phyloP scores from a whole-genome alignment of 2,329 filamentous ascomycete genomes.

The Volutella citrinella region DNA sequence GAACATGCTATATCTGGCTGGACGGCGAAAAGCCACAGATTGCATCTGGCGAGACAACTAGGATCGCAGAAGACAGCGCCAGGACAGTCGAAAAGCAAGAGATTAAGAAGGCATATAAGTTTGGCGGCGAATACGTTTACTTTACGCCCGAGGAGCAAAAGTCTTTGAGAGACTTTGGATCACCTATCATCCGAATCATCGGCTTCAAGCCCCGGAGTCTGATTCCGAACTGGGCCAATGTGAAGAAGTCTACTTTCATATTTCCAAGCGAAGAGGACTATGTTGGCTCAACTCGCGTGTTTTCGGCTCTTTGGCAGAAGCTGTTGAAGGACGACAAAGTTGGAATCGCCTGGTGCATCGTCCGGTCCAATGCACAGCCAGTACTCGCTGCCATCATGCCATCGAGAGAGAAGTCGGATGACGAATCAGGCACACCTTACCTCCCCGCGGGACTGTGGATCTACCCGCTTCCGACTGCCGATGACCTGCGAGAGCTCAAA shows the following conservation, averaged over 20 bases:
- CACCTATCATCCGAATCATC: slow-evolving; percentile 80
- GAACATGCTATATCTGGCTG: slow-evolving; percentile 84
- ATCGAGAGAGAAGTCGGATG: slow-evolving; percentile 63
- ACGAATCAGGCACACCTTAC: slow-evolving; percentile 62
- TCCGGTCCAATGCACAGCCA: slow-evolving; percentile 76
- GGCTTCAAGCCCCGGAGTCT: slow-evolving; percentile 83
- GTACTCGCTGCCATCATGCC: slow-evolving; percentile 79
- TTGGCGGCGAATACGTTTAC: slow-evolving; percentile 83
- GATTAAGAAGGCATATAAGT: slow-evolving; percentile 90
- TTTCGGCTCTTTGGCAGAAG: slow-evolving; percentile 87
- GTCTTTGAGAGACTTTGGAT: slow-evolving; percentile 73
- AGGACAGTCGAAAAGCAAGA: slow-evolving; percentile 76
- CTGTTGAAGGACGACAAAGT: slow-evolving; percentile 76
- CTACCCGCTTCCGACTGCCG: slow-evolving; percentile 80
- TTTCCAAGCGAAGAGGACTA: slow-evolving; percentile 90
- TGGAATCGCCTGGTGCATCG: slow-evolving; percentile 85
- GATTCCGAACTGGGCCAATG: slow-evolving; percentile 79
- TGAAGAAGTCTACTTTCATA: slow-evolving; percentile 85
- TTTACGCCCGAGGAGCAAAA: slow-evolving; percentile 85
- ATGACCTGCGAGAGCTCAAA: slow-evolving; percentile 78
- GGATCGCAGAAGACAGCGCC: slow-evolving; percentile 74
- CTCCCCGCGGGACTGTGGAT: slow-evolving; percentile 87
- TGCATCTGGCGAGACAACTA: slow-evolving; percentile 68
- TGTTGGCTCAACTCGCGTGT: slow-evolving; percentile 88
- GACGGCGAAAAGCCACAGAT: slow-evolving; percentile 84